Conservation (phyloP, 1,284 basidiomycete species). For the Sanguinoderma infundibulare region DNA sequence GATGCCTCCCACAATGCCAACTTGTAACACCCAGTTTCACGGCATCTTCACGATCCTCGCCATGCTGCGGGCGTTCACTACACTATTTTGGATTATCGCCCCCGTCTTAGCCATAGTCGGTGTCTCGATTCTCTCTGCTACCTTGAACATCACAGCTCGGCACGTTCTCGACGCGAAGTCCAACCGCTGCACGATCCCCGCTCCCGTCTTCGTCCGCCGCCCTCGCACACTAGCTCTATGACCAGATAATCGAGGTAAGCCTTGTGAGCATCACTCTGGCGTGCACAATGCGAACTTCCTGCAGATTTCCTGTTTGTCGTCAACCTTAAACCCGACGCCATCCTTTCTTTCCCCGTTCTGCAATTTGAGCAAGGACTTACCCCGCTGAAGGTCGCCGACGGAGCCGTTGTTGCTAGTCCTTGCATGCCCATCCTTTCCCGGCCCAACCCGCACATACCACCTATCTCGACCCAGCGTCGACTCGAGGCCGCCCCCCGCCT, state of each 20-base stretch:
- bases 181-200: not conserved
- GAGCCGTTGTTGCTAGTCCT: not conserved
- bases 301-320: no score
- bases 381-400: not conserved
- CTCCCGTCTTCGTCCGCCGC: not conserved
- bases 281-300: not conserved
- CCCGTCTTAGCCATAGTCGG: no score
- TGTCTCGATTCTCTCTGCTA: not conserved
- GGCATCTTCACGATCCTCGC: no score
- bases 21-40: no score
- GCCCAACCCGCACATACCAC: not conserved
- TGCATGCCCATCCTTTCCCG: not conserved
- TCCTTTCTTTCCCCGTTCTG: no score
- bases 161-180: not conserved
- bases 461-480: no score
- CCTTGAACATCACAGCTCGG: not conserved
- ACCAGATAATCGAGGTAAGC: not conserved
- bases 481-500: no score
- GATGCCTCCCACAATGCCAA: no score
- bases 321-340: no score
- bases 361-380: no score
- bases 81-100: no score
- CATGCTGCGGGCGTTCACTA: no score
- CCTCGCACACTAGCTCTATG: not conserved
- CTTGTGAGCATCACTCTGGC: not conserved